Evolutionary conservation across 2,329 filamentous ascomycete species (phyloP).

Genomic region (Elsinoe necatrix): DNA sequence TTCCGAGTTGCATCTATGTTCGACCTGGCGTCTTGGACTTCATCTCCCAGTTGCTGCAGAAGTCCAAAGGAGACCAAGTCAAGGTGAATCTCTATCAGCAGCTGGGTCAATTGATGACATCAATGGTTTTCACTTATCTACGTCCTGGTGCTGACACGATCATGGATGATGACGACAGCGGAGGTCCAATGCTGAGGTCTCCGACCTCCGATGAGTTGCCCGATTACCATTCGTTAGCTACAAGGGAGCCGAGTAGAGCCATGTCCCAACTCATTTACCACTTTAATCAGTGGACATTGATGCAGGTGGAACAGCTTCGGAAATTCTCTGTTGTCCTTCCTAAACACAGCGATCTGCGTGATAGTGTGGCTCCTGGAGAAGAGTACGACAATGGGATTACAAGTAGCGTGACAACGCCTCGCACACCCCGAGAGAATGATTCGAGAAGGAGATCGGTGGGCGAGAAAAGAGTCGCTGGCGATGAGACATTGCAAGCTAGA

Average conservation of each 20-base stretch:
- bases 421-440: background rate
- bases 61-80: background rate
- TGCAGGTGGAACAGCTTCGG: background rate
- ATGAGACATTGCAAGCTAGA: background rate
- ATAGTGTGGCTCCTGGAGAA: background rate
- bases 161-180: background rate
- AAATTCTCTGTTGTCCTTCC: background rate
- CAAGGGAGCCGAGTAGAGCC: background rate
- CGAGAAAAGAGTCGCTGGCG: background rate
- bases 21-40: constrained; percentile 8
- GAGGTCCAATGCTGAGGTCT: background rate
- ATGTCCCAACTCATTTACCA: background rate
- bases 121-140: background rate
- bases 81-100: background rate
- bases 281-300: background rate
- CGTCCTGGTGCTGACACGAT: background rate
- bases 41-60: background rate
- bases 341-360: background rate
- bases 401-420: background rate
- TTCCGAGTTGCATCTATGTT: background rate
- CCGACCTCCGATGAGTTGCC: background rate
- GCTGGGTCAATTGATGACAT: background rate
- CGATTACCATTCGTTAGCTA: background rate
- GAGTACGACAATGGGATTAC: background rate
- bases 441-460: background rate